Conservation (phyloP, 495 filamentous ascomycete species). For the Choiromyces venosus region DNA sequence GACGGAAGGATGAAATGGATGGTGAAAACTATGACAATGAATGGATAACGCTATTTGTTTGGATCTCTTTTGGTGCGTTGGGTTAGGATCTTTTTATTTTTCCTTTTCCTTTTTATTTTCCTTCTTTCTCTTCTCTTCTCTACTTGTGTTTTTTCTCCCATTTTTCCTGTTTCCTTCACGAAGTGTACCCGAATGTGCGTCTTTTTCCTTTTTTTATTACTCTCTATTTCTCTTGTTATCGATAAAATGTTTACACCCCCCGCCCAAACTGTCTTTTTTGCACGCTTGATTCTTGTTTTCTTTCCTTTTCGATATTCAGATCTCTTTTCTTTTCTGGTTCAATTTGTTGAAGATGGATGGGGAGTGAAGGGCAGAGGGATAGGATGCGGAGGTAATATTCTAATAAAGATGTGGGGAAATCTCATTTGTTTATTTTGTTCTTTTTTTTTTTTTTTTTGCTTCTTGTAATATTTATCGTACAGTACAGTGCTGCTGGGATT, state of each 20-base stretch:
- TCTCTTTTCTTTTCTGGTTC: neutral
- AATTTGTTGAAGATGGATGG: neutral
- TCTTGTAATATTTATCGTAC: no score
- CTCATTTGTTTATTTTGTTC: neutral
- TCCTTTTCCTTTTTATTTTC: neutral
- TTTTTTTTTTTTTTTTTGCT: neutral
- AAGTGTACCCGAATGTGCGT: neutral
- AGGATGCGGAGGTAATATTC: neutral
- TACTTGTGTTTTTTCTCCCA: no score
- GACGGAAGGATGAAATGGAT: neutral
- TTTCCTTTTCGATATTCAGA: neutral
- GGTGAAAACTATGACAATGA: neutral
- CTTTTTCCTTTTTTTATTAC: neutral
- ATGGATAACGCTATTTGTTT: neutral
- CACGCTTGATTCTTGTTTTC: neutral
- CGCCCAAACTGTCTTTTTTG: neutral
- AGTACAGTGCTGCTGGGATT: neutral
- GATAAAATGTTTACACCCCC: neutral
- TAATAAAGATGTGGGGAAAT: neutral
- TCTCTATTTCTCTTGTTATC: neutral
- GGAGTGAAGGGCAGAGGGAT: neutral
- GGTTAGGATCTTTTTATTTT: slow-evolving; percentile 1
- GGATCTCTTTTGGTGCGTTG: slow-evolving; percentile 4
- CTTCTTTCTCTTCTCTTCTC: neutral
- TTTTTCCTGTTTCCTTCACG: neutral